Conservation (phyloP, 805 yeast genomes). For the Metschnikowia kofuensis region DNA sequence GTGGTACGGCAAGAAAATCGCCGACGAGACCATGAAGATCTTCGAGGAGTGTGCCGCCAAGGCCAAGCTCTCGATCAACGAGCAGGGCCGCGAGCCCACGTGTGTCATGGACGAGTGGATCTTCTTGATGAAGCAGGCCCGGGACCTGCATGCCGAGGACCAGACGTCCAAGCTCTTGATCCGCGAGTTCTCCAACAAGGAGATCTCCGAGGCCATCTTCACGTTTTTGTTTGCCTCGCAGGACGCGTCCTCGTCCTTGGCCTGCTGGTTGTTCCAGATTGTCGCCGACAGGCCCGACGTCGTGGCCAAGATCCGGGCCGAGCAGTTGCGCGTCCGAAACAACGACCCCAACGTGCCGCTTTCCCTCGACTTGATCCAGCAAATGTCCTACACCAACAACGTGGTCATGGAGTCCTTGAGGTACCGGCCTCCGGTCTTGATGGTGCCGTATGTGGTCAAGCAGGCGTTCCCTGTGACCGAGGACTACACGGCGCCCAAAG, state of each 20-base stretch:
- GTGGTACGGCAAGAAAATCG: conserved; percentile 94
- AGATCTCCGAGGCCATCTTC: conserved; percentile 94
- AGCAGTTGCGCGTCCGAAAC: conserved; percentile 79
- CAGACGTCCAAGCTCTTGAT: conserved; percentile 57
- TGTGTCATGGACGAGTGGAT: conserved; percentile 98
- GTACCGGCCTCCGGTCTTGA: conserved; percentile 94
- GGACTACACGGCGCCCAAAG: conserved; percentile 90
- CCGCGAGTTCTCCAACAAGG: conserved; percentile 84
- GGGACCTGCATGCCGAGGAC: conserved; percentile 46
- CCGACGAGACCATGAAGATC: conserved; percentile 90
- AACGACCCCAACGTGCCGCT: conserved; percentile 67
- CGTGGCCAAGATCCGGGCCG: conserved; percentile 80
- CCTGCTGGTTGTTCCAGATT: conserved; percentile 97
- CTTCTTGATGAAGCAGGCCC: conserved; percentile 74
- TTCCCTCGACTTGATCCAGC: conserved; percentile 69
- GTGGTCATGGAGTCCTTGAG: conserved; percentile 92
- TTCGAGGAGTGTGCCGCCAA: conserved; percentile 84
- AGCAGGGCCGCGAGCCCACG: conserved; percentile 69
- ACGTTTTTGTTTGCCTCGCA: conserved; percentile 97
- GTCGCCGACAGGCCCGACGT: conserved; percentile 95
- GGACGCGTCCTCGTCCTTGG: conserved; percentile 95
- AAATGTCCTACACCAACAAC: conserved; percentile 85
- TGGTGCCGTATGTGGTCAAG: conserved; percentile 97
- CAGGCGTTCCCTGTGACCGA: conserved; percentile 79
- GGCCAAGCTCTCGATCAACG: conserved; percentile 75